These are phyloP conservation scores for Morella rubra DNA, from an alignment of 306 rosid genomes.

Conservation along the genomic window DNA sequence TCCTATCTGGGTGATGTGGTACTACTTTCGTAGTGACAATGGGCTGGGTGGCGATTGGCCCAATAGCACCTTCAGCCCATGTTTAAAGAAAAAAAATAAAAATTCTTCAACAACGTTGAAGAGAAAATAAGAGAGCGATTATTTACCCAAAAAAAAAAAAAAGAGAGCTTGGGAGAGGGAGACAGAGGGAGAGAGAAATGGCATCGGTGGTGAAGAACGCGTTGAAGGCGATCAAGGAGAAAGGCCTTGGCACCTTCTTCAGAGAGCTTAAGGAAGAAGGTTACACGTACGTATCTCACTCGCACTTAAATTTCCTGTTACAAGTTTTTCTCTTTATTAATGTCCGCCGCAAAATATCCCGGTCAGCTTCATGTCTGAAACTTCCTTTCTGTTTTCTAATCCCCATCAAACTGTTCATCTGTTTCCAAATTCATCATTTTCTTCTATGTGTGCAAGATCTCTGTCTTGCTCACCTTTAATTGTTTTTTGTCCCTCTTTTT, in stretches of 20 bases:
- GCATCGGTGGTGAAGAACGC: conserved; percentile 79
- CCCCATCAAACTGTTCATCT: background rate
- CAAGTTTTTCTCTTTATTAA: background rate
- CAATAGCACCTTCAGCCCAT: no score
- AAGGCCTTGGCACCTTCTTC: conserved; percentile 62
- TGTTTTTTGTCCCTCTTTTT: background rate
- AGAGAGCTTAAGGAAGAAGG: conserved; percentile 78
- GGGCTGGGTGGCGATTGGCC: background rate
- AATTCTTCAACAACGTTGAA: background rate
- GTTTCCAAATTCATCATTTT: background rate
- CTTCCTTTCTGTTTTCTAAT: background rate
- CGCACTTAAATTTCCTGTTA: background rate
- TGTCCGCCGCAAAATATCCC: background rate
- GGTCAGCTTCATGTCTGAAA: background rate
- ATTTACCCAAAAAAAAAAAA: no score
- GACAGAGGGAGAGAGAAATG: conserved; percentile 41
- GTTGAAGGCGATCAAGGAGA: conserved; percentile 63
- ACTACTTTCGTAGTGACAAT: background rate
- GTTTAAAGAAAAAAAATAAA: background rate
- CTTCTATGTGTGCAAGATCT: conserved; percentile 18
- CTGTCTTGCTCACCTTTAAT: background rate
- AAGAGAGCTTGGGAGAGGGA: conserved; percentile 1
- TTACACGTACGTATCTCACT: conserved; percentile 48
- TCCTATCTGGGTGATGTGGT: background rate
- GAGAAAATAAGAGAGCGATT: background rate